Evolutionary conservation across 805 yeast genomes (phyloP), one percentile per base, ranked within the genome.

Genomic region (Metschnikowia anglica): DNA sequence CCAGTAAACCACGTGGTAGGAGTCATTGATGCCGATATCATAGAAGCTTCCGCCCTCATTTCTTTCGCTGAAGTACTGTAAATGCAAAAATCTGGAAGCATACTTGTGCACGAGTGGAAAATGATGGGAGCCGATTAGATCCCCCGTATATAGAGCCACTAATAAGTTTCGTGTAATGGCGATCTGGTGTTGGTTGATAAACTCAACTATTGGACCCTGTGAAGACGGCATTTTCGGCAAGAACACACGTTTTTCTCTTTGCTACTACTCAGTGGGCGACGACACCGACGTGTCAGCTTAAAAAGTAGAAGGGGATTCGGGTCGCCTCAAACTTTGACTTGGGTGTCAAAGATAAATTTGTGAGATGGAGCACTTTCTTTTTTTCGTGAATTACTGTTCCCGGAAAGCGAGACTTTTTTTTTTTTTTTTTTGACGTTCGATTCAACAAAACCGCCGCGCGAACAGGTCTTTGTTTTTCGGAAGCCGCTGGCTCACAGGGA

Each of bases 11-110:
- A 82, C 79, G 52, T 76, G 71, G 60, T 72, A 83, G 2, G 55
- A 43, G 54, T 83, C 90, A 48, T 80, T 73, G 3, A 54, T 39
- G 15, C 84, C 83, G 44, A 80, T 76, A 53, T 76, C 84, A 54
- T 80, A 84, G 26, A 26, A 39, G 13, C 56, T 46, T 11, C 39
- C 37, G 16, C 58, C 58, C 9, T 41, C 43, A 8, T 45, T 30
- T 5, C 32, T 20, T 33, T 44, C 54, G 21, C 52, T 46, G 38
- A 55, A 50, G 27, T 60, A 54, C 47, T 62, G 73, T 39, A 73
- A 59, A 35, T 62, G 61, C 33, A 71, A 53, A 46, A 68, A 69
- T 44, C 70, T 62, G 43, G 60, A 48, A 17, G 73, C 62, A 45
- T 57, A 51, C 10, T 53, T 58, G 39, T 55, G 59, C 12, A 54